Conservation (phyloP, 2,329 filamentous ascomycete genomes). For the Geoglossum cookeanum region DNA sequence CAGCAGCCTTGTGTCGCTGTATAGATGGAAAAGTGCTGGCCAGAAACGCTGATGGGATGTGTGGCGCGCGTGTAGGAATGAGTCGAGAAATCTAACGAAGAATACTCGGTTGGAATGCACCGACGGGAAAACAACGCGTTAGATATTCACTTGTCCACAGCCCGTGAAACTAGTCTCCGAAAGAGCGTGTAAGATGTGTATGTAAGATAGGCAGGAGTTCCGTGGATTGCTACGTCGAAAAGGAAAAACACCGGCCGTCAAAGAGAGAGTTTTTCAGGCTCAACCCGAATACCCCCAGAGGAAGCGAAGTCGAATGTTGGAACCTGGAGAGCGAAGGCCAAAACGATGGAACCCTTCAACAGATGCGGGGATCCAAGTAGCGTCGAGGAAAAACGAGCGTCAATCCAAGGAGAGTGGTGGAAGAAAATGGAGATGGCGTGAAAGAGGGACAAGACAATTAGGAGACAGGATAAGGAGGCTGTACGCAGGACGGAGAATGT, state of each 20-base stretch:
- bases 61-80: background rate
- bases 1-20: background rate
- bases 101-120: background rate
- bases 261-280: background rate
- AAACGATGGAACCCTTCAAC: background rate
- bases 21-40: background rate
- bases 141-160: background rate
- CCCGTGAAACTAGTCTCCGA: background rate
- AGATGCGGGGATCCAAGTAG: background rate
- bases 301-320: background rate
- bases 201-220: background rate
- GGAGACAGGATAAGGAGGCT: too few relatives aligned
- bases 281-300: background rate
- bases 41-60: too few relatives aligned
- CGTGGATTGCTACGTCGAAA: background rate
- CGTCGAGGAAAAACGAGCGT: background rate
- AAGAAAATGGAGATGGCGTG: background rate
- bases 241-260: background rate
- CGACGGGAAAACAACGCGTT: background rate
- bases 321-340: background rate
- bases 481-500: too few relatives aligned
- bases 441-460: background rate
- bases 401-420: background rate
- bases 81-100: background rate
- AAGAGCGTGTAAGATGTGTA: background rate